phyloP scores from a whole-genome alignment of 768 basidiomycete genomes.

The Xanthoconium stramineum region DNA sequence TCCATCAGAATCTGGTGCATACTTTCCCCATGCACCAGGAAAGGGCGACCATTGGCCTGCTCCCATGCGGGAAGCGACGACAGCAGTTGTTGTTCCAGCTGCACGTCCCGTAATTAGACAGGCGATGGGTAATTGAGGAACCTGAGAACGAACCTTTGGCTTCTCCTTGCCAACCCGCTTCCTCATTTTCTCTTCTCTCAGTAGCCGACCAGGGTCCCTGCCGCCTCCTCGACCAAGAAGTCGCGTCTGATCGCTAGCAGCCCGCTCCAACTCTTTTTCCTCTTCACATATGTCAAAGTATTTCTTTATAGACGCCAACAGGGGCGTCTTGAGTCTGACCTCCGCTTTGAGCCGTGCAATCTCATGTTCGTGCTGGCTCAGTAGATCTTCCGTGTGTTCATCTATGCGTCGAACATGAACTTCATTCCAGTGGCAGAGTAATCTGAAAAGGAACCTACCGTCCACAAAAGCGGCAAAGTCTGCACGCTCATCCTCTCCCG shows the following conservation, averaged over 20 bases:
- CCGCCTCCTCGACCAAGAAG: slow-evolving; percentile 71
- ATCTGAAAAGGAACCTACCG: slow-evolving; percentile 45
- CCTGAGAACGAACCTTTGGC: slow-evolving; percentile 59
- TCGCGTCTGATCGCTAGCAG: slow-evolving; percentile 78
- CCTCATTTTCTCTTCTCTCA: slow-evolving; percentile 96
- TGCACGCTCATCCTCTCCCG: slow-evolving; percentile 75
- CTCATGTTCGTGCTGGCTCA: slow-evolving; percentile 82
- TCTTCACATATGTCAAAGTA: slow-evolving; percentile 92
- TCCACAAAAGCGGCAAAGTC: slow-evolving; percentile 83
- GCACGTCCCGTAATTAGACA: slow-evolving; percentile 34
- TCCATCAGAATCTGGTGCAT: slow-evolving; percentile 79
- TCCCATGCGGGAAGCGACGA: slow-evolving; percentile 84
- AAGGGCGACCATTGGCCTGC: slow-evolving; percentile 62
- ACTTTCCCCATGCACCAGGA: slow-evolving; percentile 82
- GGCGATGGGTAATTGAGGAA: background rate
- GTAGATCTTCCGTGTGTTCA: slow-evolving; percentile 84
- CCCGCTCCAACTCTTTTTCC: slow-evolving; percentile 80
- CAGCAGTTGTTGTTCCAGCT: slow-evolving; percentile 90
- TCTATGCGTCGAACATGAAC: slow-evolving; percentile 40
- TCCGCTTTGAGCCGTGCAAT: slow-evolving; percentile 81
- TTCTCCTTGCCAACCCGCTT: slow-evolving; percentile 92
- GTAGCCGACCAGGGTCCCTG: slow-evolving; percentile 78
- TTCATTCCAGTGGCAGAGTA: background rate
- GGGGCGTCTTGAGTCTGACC: slow-evolving; percentile 67
- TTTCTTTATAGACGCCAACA: slow-evolving; percentile 74